A percentile compares a stretch with the other conserved stretches of the same genome.
phyloP scores from a whole-genome alignment of 768 basidiomycete genomes.

The Suillus americanus region DNA sequence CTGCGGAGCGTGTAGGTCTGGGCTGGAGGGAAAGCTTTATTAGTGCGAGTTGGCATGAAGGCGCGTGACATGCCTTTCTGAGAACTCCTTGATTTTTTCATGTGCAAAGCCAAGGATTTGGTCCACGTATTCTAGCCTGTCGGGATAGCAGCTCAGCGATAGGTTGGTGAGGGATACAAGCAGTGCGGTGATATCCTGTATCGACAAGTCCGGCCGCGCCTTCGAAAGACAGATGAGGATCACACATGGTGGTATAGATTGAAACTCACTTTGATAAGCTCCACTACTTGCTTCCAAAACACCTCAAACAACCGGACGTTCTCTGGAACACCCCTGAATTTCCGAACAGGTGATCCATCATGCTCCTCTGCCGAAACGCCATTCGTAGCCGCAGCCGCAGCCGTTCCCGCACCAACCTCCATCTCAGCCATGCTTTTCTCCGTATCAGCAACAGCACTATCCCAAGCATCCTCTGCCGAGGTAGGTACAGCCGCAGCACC shows the following conservation, averaged over 20 bases:
- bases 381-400: slow-evolving; percentile 14
- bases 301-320: slow-evolving; percentile 96
- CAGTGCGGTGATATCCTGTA: slow-evolving; percentile 96
- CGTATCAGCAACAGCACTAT: slow-evolving; percentile 19
- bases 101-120: slow-evolving; percentile 90
- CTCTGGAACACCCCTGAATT: slow-evolving; percentile 94
- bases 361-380: slow-evolving; percentile 35
- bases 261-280: slow-evolving; percentile 84
- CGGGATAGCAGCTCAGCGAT: slow-evolving; percentile 95
- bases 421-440: slow-evolving; percentile 16
- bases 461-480: slow-evolving; percentile 29
- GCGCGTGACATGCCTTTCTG: slow-evolving; percentile 59
- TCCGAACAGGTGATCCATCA: slow-evolving; percentile 58
- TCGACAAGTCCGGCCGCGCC: slow-evolving; percentile 96
- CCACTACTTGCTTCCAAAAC: slow-evolving; percentile 98
- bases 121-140: slow-evolving; percentile 95
- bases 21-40: slow-evolving; percentile 39
- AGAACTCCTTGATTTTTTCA: slow-evolving; percentile 81
- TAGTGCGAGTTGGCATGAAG: not conserved
- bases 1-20: slow-evolving; percentile 85
- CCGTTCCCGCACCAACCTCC: not conserved
- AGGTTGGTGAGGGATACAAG: slow-evolving; percentile 94
- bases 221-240: slow-evolving; percentile 30
- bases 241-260: not conserved
- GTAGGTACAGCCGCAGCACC: slow-evolving; percentile 28